These are phyloP conservation scores for Melocanna baccifera DNA, from an alignment of 176 grass and related monocot species.

Conservation along the genomic window DNA sequence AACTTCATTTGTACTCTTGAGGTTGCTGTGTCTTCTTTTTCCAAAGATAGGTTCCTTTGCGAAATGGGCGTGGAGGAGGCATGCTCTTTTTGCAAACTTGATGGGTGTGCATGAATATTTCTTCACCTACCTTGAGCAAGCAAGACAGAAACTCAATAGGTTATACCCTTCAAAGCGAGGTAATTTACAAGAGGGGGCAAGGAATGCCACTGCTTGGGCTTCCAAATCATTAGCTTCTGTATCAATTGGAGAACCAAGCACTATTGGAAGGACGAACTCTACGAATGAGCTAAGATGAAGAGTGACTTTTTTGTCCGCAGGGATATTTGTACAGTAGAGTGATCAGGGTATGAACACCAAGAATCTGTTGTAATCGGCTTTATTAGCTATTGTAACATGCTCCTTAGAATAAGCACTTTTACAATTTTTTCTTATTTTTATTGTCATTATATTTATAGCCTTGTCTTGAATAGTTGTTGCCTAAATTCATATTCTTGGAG, in stretches of 20 bases:
- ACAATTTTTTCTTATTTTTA: slow-evolving; percentile 1
- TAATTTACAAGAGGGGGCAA: slow-evolving; percentile 81
- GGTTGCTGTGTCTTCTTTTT: slow-evolving; percentile 59
- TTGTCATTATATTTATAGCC: slow-evolving; percentile 1
- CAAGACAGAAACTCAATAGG: slow-evolving; percentile 48
- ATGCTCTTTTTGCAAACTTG: slow-evolving; percentile 57
- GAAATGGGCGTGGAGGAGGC: slow-evolving; percentile 68
- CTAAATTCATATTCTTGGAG: slow-evolving; percentile 24
- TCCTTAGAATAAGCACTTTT: slow-evolving; percentile 46
- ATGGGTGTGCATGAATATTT: slow-evolving; percentile 55
- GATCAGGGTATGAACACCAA: slow-evolving; percentile 50
- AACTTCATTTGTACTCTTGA: slow-evolving; percentile 59
- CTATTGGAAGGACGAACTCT: slow-evolving; percentile 54
- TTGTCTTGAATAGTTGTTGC: neutral
- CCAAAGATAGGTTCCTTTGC: slow-evolving; percentile 60
- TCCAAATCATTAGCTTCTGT: slow-evolving; percentile 92
- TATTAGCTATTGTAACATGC: slow-evolving; percentile 48
- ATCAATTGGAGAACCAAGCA: slow-evolving; percentile 72
- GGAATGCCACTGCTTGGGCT: slow-evolving; percentile 69
- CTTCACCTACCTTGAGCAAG: slow-evolving; percentile 61
- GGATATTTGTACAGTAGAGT: slow-evolving; percentile 68
- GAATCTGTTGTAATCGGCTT: slow-evolving; percentile 53
- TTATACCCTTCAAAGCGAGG: slow-evolving; percentile 75
- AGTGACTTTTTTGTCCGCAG: slow-evolving; percentile 41
- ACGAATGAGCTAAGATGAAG: slow-evolving; percentile 65